Evolutionary conservation across 306 rosid species (phyloP).

Genomic region (Luffa acutangula): DNA sequence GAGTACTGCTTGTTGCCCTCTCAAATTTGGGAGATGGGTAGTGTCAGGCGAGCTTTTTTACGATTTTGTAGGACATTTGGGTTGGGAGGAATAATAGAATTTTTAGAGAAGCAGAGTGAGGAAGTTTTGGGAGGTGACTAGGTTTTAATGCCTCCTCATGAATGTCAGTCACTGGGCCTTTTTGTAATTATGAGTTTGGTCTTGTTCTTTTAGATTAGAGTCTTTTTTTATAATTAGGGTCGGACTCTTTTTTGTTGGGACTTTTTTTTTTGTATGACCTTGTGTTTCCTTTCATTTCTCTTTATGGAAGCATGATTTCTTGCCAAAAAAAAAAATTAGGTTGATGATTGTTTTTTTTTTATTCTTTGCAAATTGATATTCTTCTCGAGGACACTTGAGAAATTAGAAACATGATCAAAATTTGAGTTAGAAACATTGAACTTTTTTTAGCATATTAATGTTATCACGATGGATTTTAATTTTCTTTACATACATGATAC

Average conservation of each 20-base stretch:
- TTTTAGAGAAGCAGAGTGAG: too few relatives aligned
- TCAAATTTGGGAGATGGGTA: background rate
- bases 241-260: background rate
- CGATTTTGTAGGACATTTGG: too few relatives aligned
- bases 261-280: background rate
- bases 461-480: background rate
- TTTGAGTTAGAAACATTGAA: background rate
- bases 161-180: background rate
- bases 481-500: background rate
- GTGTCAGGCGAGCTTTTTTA: too few relatives aligned
- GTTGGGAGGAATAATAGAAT: too few relatives aligned
- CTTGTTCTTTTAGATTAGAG: background rate
- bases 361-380: background rate
- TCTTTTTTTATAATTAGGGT: background rate
- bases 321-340: background rate
- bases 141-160: too few relatives aligned
- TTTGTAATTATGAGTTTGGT: background rate
- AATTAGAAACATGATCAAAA: background rate
- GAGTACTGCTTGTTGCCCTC: background rate
- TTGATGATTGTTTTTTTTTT: background rate
- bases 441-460: background rate
- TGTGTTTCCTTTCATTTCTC: too few relatives aligned
- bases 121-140: too few relatives aligned
- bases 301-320: background rate
- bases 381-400: background rate